Evolutionary conservation across 768 basidiomycete genomes (phyloP), one percentile per base, ranked within the genome.

Genomic region (Boletus sp.): DNA sequence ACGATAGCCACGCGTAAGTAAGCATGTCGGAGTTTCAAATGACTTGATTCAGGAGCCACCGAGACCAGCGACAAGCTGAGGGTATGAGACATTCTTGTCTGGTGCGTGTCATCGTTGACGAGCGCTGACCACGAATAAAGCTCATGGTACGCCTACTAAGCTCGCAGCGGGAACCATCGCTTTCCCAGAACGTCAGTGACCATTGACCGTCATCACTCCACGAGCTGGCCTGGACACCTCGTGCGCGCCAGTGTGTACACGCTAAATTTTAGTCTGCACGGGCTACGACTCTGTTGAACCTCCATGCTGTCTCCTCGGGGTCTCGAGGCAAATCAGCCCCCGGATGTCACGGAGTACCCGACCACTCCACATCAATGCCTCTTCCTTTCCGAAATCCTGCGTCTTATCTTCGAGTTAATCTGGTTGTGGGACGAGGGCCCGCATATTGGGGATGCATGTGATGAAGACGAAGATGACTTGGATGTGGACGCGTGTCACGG

Each of bases 1-100:
- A 30, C 7, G 21, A 44, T 4, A 39, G 21, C 5, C 13, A 17
- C 59, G 62, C 56, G 63, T 64, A 51, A 58, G 51, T 37, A 51
- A 58, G 51, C 33, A 27, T 1, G 48, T 60, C 64, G 64, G 64
- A 64, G 64, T 63, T 61, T 58, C 6, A 65, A 64, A 46, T 1
- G 15, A 29, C 17, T 19, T 27, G 19, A 7, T 35, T 34, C 14
- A 15, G 34, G 7, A 39, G 6, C 37, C 8, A 19, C 9, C n/a
- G n/a, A n/a, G n/a, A n/a, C n/a, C n/a, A n/a, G 37, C 1, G 6
- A 10, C 17, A 38, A n/a, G n/a, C 4, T 6, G 10, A 19, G 10
- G 10, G n/a, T 38, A n/a, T n/a, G n/a, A n/a, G 2, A 38, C 37
- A n/a, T 38, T 23, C 23, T 23, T 19, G 37, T 38, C 10, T 38